phyloP scores from a whole-genome alignment of 192 early-diverging fungal species.

The Linderina pennispora region DNA sequence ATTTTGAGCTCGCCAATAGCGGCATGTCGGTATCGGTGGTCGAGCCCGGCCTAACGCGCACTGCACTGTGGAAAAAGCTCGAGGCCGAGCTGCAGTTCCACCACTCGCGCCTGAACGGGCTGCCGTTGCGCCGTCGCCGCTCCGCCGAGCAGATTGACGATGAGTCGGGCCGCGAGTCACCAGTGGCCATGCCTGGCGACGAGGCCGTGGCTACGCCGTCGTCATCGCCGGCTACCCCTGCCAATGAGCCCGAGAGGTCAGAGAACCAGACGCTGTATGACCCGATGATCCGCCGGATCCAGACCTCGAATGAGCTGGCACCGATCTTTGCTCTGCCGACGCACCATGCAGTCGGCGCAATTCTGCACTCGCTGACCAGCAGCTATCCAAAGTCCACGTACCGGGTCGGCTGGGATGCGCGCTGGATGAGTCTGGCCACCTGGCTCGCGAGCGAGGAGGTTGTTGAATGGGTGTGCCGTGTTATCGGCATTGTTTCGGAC shows the following conservation, averaged over 20 bases:
- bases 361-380: conserved; percentile 42
- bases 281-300: conserved; percentile 44
- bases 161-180: neutral
- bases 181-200: conserved; percentile 35
- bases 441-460: conserved; percentile 40
- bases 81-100: conserved; percentile 44
- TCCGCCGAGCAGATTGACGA: too few species aligned
- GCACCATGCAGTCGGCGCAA: conserved; percentile 36
- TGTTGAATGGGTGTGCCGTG: conserved; percentile 47
- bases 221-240: neutral
- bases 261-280: conserved; percentile 24
- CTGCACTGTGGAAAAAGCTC: conserved; percentile 46
- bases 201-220: conserved; percentile 32
- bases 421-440: conserved; percentile 32
- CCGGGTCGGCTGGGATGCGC: conserved; percentile 49
- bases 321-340: conserved; percentile 44
- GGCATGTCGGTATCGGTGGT: conserved; percentile 40
- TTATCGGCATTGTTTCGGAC: conserved; percentile 41
- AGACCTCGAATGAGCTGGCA: conserved; percentile 33
- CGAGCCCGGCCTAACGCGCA: conserved; percentile 42
- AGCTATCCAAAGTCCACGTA: conserved; percentile 47
- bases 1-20: conserved; percentile 36
- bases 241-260: neutral
- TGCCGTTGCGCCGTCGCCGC: conserved; percentile 6
- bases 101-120: conserved; percentile 40